Evolutionary conservation across 768 basidiomycete species (phyloP).

Genomic region (Russula sp.): DNA sequence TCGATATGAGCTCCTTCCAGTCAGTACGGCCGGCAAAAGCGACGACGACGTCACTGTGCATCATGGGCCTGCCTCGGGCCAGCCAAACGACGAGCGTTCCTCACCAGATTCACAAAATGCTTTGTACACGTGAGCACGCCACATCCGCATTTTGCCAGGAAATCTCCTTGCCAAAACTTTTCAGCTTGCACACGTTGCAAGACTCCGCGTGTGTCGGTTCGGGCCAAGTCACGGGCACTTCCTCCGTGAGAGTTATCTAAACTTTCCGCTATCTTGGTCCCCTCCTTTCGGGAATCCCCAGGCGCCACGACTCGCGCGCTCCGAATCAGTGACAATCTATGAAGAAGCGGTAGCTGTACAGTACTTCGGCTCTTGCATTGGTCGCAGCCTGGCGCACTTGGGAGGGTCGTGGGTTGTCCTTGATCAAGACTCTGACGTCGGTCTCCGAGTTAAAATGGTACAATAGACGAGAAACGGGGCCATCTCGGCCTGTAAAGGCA

Average conservation of each 20-base stretch:
- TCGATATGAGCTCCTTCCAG: conserved; percentile 18
- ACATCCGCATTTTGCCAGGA: conserved; percentile 23
- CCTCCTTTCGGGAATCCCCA: conserved; percentile 4
- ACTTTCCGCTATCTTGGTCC: conserved; percentile 15
- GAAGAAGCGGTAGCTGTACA: conserved; percentile 16
- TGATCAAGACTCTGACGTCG: conserved; percentile 21
- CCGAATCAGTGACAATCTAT: conserved; percentile 24
- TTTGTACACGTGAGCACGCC: conserved; percentile 24
- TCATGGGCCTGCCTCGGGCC: conserved; percentile 22
- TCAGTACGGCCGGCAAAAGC: conserved; percentile 3
- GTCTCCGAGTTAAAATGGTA: conserved; percentile 6
- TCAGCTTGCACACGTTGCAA: conserved; percentile 22
- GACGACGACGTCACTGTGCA: conserved; percentile 20
- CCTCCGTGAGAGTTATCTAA: conserved; percentile 15
- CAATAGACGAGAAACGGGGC: not conserved
- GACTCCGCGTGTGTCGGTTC: conserved; percentile 23
- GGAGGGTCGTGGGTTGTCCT: conserved; percentile 20
- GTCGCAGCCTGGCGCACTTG: conserved; percentile 2
- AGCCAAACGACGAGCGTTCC: conserved; percentile 23
- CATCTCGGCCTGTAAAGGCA: conserved; percentile 11
- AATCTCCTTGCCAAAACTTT: conserved; percentile 19
- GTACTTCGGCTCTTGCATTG: conserved; percentile 11
- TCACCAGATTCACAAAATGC: conserved; percentile 23
- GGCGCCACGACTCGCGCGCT: conserved; percentile 23
- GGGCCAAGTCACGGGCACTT: conserved; percentile 18